Base-by-base conservation (phyloP, 768 basidiomycete species). In the Clavulina sp. region DNA sequence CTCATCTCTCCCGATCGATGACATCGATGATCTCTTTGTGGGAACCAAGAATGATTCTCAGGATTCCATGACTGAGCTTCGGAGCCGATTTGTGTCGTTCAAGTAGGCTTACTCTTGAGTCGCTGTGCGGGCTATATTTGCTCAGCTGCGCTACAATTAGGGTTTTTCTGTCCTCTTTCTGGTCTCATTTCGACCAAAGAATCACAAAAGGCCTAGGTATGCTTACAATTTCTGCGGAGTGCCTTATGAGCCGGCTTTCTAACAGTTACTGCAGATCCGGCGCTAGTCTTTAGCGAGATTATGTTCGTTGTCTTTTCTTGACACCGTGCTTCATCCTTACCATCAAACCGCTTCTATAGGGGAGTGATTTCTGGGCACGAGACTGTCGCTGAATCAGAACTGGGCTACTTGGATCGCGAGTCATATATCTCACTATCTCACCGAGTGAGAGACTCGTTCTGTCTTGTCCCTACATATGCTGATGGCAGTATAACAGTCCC, bases 301-400 rank as follows among this genome's bases (percentile, higher is more conserved):
- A 69, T 83, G 53, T 28, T 23, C n/a, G 5, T 55, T n/a, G n/a
- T n/a, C n/a, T n/a, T 49, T n/a, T 4, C 44, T n/a, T n/a, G n/a
- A 21, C 23, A 53, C 21, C 18, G 6, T 13, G 13, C 19, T 9
- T 9, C 26, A 9, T 16, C 43, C 13, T 16, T 9, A 13, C 43
- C 13, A 13, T 24, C 26, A 9, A 46, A 13, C 36, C 21, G 13
- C 21, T 38, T 38, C 36, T 13, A 21, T 21, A 60, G 36, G 63
- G 80, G 80, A 29, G 73, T 79, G 4, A 77, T 84, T 55, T 72
- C 75, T 58, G 81, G 82, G 18, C 80, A 81, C 0, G 79, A 82
- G 59, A 63, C 65, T 44, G 66, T 78, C 0, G 51, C 76, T 5
- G 51, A 51, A 0, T 63, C 57, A 49, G 59, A 58, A 2, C 56